These are phyloP conservation scores for Citrullus mucosospermus DNA, from an alignment of 306 rosid genomes.

Conservation along the genomic window DNA sequence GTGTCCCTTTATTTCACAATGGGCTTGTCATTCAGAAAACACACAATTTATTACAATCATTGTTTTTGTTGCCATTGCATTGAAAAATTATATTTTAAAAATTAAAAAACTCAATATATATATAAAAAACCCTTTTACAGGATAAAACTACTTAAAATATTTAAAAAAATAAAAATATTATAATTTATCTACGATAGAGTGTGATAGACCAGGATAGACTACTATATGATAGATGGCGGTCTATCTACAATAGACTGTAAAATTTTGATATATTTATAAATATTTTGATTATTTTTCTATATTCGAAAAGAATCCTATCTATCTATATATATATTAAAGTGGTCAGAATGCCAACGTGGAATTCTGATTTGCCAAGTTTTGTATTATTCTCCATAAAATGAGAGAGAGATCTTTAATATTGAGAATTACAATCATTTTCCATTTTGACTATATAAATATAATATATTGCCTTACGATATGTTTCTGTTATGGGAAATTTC, in stretches of 20 bases:
- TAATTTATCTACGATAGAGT: too few species aligned
- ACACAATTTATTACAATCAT: background rate
- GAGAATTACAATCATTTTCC: background rate
- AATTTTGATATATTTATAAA: too few species aligned
- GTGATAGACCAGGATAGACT: too few species aligned
- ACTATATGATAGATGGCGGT: too few species aligned
- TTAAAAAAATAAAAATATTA: too few species aligned
- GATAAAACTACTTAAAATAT: too few species aligned
- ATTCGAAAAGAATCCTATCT: too few species aligned
- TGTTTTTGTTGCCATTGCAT: conserved; percentile 2
- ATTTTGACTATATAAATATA: background rate
- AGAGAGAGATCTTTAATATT: background rate
- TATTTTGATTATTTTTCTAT: too few species aligned
- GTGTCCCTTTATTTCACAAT: conserved; percentile 12
- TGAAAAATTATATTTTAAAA: background rate
- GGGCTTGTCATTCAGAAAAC: background rate
- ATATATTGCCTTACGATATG: background rate
- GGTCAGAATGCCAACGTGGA: background rate
- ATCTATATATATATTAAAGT: background rate
- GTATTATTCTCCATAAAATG: background rate
- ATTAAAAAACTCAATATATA: too few species aligned
- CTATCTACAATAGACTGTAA: too few species aligned
- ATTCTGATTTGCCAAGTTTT: background rate
- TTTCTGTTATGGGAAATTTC: background rate
- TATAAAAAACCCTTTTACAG: too few species aligned